Conservation (phyloP, 176 grass and related monocot species). For the Bromus sterilis region DNA sequence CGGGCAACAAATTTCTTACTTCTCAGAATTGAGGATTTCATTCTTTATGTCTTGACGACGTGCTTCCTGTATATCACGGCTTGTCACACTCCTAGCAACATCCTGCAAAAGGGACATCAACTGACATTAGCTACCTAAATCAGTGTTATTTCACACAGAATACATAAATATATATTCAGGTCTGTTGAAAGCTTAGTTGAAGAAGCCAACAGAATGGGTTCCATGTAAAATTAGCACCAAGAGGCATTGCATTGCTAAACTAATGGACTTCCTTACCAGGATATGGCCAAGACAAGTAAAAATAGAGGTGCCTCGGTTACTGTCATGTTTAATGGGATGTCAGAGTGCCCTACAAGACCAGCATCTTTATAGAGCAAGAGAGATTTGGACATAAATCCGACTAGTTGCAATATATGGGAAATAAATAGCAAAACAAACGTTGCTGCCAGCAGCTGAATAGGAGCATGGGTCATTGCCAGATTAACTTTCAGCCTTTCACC, state of each 20-base stretch:
- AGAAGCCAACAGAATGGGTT: background rate
- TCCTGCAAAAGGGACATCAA: slow-evolving; percentile 46
- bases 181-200: background rate
- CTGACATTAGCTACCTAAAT: slow-evolving; percentile 4
- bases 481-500: background rate
- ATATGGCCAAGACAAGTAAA: background rate
- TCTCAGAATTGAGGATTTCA: slow-evolving; percentile 97
- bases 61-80: slow-evolving; percentile 78
- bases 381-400: background rate
- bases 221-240: background rate
- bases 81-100: slow-evolving; percentile 90
- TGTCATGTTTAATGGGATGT: background rate
- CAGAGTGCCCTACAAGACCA: background rate
- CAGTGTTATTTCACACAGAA: background rate
- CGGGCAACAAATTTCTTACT: slow-evolving; percentile 28
- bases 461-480: background rate
- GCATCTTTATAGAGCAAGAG: background rate
- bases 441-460: background rate
- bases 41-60: slow-evolving; percentile 87
- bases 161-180: background rate
- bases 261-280: background rate
- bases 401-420: background rate
- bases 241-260: background rate
- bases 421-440: background rate
- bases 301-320: background rate